phyloP scores from a whole-genome alignment of 139 green algal genomes.

The Micractinium sp. region DNA sequence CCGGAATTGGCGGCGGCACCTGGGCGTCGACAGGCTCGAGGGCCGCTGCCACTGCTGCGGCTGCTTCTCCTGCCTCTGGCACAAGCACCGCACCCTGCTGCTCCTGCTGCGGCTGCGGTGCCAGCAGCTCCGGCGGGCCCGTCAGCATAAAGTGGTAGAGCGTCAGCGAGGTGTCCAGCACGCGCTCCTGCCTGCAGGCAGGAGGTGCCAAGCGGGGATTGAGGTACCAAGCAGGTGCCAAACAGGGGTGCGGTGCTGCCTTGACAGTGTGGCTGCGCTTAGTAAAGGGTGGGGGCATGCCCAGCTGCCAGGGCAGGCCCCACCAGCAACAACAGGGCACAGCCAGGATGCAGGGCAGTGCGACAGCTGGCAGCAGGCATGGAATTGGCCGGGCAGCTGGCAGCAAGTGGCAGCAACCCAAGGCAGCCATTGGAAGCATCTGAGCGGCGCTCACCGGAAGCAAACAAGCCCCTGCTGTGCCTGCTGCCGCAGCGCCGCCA shows the following conservation, averaged over 20 bases:
- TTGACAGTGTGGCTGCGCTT: too few relatives aligned
- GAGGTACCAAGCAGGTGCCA: neutral
- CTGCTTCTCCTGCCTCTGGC: neutral
- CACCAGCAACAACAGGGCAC: neutral
- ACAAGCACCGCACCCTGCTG: neutral
- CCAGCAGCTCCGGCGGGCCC: neutral
- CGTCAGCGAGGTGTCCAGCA: neutral
- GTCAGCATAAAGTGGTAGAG: neutral
- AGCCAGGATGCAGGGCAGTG: neutral
- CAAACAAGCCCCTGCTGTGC: neutral
- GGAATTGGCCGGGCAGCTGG: too few relatives aligned
- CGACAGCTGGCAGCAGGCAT: neutral
- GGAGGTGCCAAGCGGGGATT: neutral
- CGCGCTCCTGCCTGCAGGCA: neutral
- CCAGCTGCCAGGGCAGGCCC: neutral
- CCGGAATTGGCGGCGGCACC: too few relatives aligned
- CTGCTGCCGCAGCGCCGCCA: neutral
- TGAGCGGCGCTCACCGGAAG: neutral
- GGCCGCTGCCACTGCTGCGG: neutral
- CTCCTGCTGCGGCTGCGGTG: slow-evolving; percentile 1
- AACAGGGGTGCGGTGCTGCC: too few relatives aligned
- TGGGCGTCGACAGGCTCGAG: too few relatives aligned
- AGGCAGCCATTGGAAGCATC: neutral
- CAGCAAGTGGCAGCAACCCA: neutral
- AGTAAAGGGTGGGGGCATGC: too few relatives aligned